Conservation (phyloP, 306 rosid species). For the Glycine tomentella region DNA sequence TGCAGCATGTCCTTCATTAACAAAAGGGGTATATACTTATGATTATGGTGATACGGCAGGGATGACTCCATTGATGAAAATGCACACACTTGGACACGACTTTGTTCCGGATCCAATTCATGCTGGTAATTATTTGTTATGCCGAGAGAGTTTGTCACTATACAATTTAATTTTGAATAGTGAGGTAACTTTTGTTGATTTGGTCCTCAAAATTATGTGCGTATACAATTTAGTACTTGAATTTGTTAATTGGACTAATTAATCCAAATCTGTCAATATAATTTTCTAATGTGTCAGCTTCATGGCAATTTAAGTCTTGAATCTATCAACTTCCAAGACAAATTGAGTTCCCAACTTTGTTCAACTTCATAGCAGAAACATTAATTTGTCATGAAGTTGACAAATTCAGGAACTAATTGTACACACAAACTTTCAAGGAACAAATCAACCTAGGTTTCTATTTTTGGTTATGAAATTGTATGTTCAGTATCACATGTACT, state of each 20-base stretch:
- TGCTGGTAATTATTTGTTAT: constrained; percentile 65
- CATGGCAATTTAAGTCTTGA: background rate
- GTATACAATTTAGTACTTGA: background rate
- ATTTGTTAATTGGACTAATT: background rate
- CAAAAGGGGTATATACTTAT: constrained; percentile 79
- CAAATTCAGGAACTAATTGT: background rate
- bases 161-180: background rate
- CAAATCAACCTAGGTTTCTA: background rate
- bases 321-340: background rate
- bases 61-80: constrained; percentile 96
- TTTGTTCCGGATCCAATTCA: constrained; percentile 97
- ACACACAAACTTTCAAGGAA: background rate
- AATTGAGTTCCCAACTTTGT: background rate
- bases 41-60: constrained; percentile 94
- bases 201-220: background rate
- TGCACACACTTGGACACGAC: constrained; percentile 95
- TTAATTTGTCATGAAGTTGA: background rate
- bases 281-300: background rate
- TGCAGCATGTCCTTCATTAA: constrained; percentile 90
- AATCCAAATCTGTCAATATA: background rate
- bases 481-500: background rate
- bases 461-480: background rate
- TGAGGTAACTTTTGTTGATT: background rate
- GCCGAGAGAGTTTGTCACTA: background rate
- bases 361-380: background rate